Percentiles rank a stretch among this genome's conserved stretches.
Evolutionary conservation across 2,329 filamentous ascomycete species (phyloP).

Genomic region (Colletotrichum echinochloae): DNA sequence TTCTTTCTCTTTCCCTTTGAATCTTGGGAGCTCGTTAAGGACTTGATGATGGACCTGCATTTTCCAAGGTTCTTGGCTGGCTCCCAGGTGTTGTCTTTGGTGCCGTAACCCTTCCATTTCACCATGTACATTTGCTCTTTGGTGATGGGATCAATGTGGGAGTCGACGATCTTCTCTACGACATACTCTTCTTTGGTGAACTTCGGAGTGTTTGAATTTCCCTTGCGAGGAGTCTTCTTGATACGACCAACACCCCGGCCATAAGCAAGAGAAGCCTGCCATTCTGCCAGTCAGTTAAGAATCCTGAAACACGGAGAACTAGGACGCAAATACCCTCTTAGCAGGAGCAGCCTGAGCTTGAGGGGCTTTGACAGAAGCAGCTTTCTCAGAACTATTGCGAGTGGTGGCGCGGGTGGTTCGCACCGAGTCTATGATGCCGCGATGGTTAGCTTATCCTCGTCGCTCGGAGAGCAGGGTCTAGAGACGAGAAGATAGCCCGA

Average conservation of each 20-base stretch:
- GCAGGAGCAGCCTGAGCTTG: neutral
- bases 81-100: slow-evolving; percentile 65
- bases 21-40: slow-evolving; percentile 1
- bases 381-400: neutral
- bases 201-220: neutral
- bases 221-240: slow-evolving; percentile 3
- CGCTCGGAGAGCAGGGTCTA: neutral
- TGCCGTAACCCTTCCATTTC: slow-evolving; percentile 64
- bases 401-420: neutral
- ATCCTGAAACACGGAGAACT: neutral
- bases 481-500: neutral
- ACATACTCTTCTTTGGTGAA: slow-evolving; percentile 53
- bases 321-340: slow-evolving; percentile 16
- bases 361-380: neutral
- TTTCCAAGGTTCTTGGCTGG: slow-evolving; percentile 58
- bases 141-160: slow-evolving; percentile 52
- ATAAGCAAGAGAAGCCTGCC: neutral
- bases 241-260: slow-evolving; percentile 19
- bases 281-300: neutral
- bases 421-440: neutral
- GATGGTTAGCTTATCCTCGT: slow-evolving; percentile 4
- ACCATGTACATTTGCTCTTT: slow-evolving; percentile 59
- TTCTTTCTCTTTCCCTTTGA: slow-evolving; percentile 10
- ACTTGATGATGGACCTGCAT: slow-evolving; percentile 51
- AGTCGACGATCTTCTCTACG: slow-evolving; percentile 61